Base-by-base conservation (phyloP, 139 green algal genomes). In the Limnomonas spitsbergensis region DNA sequence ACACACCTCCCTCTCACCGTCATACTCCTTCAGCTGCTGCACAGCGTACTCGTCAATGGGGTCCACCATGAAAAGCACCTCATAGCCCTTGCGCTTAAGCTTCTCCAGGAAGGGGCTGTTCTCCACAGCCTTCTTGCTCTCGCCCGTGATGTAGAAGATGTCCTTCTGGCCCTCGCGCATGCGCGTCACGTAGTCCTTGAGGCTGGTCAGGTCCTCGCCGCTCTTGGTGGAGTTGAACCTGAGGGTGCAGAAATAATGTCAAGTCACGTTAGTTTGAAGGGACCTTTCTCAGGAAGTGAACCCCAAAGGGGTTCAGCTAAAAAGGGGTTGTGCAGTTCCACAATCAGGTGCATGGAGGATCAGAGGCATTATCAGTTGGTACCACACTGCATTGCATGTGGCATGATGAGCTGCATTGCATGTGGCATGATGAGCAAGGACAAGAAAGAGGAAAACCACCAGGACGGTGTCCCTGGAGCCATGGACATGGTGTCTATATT, bases 91-190 rank as follows among this genome's bases (percentile, higher is more conserved):
- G 85, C 94, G 95, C 84, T 94, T 95, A 35, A 99, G 89, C 88
- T 92, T 93, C 90, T 99, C 96, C 77, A 99, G 90, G 94, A 99
- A 99, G 81, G 96, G 96, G 0, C 86, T 95, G 92, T 97, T 98
- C 90, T 99, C 95, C 32, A 99, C 96, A 26, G 96, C 94, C 91
- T 98, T 98, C 47, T 86, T 85, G 52, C 75, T 90, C 88, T 99
- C 96, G 66, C 96, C 88, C 27, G 96, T 99, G 90, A 99, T 99
- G 94, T 99, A 99, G 92, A 98, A 99, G 87, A 99, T 98, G 85
- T 88, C 81, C 73, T 93, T 93, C 94, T 99, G 96, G 40, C 84
- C 88, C 90, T 99, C 86, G 94, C 98, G 98, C 96, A 99, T 99
- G 81, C 96, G 94, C 35, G 96, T 99, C 1, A 98, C 95, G 83